phyloP scores from a whole-genome alignment of 108 stramenopile species.

The Epipyxis sp. region DNA sequence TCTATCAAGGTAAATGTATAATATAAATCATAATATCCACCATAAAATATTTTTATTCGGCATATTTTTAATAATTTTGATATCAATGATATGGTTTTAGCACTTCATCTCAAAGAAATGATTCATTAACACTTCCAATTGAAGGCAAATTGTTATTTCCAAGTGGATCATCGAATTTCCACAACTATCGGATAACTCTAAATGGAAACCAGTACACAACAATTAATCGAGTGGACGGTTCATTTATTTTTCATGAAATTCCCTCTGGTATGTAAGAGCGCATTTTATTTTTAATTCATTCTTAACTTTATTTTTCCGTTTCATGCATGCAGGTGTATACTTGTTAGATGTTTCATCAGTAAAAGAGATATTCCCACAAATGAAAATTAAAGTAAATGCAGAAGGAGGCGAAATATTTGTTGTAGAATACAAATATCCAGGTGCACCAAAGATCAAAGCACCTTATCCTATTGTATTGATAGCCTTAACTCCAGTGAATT shows the following conservation, averaged over 20 bases:
- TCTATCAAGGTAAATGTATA: background rate
- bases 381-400: background rate
- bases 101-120: background rate
- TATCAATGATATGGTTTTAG: background rate
- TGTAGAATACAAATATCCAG: constrained; percentile 16
- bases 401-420: background rate
- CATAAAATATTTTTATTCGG: background rate
- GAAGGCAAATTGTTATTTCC: background rate
- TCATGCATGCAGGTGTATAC: background rate
- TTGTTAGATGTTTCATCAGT: background rate
- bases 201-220: background rate
- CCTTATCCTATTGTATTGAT: background rate
- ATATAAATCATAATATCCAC: background rate
- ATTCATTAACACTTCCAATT: background rate
- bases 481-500: background rate
- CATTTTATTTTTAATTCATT: background rate
- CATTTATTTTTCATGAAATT: background rate
- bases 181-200: background rate
- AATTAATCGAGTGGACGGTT: background rate
- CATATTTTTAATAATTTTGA: background rate
- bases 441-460: background rate
- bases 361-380: background rate
- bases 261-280: background rate
- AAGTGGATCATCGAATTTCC: background rate
- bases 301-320: background rate